Evolutionary conservation across 495 filamentous ascomycete species (phyloP).

Genomic region (Annulohypoxylon maeteangense): DNA sequence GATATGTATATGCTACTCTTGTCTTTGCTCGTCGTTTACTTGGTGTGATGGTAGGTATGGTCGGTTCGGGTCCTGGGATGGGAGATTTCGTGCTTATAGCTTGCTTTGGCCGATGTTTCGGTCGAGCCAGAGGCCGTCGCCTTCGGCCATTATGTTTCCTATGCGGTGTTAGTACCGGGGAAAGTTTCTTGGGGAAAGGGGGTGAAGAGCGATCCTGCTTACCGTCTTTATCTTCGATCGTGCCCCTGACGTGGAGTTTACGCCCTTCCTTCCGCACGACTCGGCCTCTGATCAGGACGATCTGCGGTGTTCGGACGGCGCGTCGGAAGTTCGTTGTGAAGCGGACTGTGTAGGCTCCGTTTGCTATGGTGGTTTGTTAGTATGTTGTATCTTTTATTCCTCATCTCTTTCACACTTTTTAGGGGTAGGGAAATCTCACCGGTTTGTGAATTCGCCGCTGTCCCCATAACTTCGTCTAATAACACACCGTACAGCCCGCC

Average conservation of each 20-base stretch:
- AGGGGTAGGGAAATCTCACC: conserved; percentile 24
- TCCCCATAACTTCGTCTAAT: conserved; percentile 62
- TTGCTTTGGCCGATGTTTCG: conserved; percentile 18
- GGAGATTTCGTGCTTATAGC: conserved; percentile 14
- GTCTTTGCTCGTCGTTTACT: not conserved
- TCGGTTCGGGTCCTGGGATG: not conserved
- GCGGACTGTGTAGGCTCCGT: conserved; percentile 44
- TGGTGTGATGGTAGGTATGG: not conserved
- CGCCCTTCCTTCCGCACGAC: conserved; percentile 46
- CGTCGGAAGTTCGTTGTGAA: conserved; percentile 48
- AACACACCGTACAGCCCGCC: conserved; percentile 69
- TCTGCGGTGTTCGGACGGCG: conserved; percentile 44
- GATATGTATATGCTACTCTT: not conserved
- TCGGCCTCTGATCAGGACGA: conserved; percentile 43
- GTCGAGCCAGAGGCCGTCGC: conserved; percentile 45
- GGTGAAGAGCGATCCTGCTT: not conserved
- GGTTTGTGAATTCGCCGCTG: conserved; percentile 37
- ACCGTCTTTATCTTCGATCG: conserved; percentile 49
- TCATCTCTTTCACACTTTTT: too few relatives aligned
- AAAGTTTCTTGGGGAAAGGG: not conserved
- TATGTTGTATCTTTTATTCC: not conserved
- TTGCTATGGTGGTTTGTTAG: conserved; percentile 3
- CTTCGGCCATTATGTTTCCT: conserved; percentile 44
- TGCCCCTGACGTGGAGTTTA: conserved; percentile 44
- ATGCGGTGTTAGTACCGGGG: conserved; percentile 7